Evolutionary conservation across 2,329 filamentous ascomycete species (phyloP), one percentile per base, ranked within the genome.

Genomic region (Tolypocladium amazonense): DNA sequence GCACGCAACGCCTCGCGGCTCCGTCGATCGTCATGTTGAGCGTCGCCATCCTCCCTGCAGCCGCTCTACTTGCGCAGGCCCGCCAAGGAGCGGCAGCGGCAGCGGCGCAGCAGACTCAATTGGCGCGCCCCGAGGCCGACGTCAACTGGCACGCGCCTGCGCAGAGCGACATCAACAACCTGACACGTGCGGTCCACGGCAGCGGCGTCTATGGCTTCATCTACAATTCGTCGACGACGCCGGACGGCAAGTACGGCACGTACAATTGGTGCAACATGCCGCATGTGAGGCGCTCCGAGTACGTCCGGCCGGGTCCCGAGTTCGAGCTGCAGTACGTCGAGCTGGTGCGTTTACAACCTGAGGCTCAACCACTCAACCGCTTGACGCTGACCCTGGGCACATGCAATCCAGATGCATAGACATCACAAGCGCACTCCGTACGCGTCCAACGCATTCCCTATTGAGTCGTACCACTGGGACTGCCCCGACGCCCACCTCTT

Each of bases 201-300:
- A 75, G 78, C 2, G 89, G 88, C 1, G 80, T 86, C 0, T 87
- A 90, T 70, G 89, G 88, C 2, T 92, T 91, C 69, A 79, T 89
- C 23, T 94, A 87, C 74, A 85, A 90, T 67, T 80, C 81, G 39
- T 90, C 88, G 1, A 65, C 74, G 1, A 81, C 82, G 0, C 83
- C 88, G 0, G 74, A 78, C 58, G 68, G 72, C 0, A 65, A 76
- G 43, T 87, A 89, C 72, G 83, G 84, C 7, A 79, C 75, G 1
- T 92, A 92, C 73, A 91, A 93, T 71, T 93, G 81, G 80, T 94
- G 90, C 73, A 92, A 94, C 68, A 94, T 94, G 89, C 90, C 90
- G 0, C 90, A 93, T 73, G 87, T 89, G n/a, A 81, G 89, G 38
- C 74, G 71, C 27, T 72, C 73, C 18, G 88, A 90, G 67, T 94